Percentiles rank a stretch among this genome's conserved stretches.
phyloP scores from a whole-genome alignment of 2,329 filamentous ascomycete species.

The Claviceps digitariae region DNA sequence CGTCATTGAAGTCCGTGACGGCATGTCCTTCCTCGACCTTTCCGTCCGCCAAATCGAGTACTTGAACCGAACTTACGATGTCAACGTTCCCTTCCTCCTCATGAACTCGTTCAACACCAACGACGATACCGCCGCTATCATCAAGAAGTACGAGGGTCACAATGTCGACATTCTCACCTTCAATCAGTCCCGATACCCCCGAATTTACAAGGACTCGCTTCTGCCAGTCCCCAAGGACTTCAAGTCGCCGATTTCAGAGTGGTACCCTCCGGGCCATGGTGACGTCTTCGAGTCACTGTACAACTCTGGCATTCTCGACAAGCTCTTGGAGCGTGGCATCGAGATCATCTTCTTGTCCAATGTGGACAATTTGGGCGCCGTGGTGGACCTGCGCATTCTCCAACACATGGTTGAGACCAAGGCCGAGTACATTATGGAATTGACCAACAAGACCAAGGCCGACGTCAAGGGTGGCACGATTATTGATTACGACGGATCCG shows the following conservation, averaged over 20 bases:
- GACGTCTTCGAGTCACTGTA: constrained; percentile 99
- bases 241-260: constrained; percentile 81
- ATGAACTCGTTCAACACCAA: constrained; percentile 99
- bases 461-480: constrained; percentile 99
- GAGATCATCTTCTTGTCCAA: constrained; percentile 99
- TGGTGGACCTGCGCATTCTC: constrained; percentile 93
- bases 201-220: constrained; percentile 95
- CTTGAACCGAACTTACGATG: constrained; percentile 94
- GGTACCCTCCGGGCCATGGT: constrained; percentile 98
- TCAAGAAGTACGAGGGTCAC: constrained; percentile 99
- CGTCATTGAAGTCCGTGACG: constrained; percentile 97
- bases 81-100: constrained; percentile 94
- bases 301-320: constrained; percentile 96
- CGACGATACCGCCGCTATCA: constrained; percentile 93
- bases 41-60: constrained; percentile 98
- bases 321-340: constrained; percentile 87
- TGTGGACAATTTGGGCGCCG: constrained; percentile 94
- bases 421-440: constrained; percentile 98
- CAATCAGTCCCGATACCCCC: constrained; percentile 98
- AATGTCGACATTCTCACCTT: constrained; percentile 99
- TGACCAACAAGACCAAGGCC: constrained; percentile 99
- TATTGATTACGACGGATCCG: constrained; percentile 96
- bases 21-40: constrained; percentile 99
- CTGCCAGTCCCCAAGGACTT: constrained; percentile 86
- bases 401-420: constrained; percentile 99